Evolutionary conservation across 495 filamentous ascomycete species (phyloP), one percentile per base, ranked within the genome.

Genomic region (Hypoxylon cercidicola): DNA sequence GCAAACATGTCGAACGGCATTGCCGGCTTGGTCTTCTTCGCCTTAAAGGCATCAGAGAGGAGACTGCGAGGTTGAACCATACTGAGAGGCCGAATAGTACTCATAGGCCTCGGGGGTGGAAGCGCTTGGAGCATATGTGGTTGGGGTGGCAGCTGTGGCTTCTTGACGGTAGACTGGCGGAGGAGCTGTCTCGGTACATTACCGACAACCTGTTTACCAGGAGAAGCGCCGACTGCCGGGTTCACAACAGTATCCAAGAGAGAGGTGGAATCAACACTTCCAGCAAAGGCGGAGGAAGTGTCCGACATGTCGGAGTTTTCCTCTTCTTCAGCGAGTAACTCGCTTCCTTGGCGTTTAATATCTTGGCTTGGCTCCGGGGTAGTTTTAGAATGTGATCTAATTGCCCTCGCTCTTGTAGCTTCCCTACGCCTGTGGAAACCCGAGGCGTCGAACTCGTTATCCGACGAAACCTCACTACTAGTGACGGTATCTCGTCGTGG

Each of bases 91-190:
- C 81, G 71, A 1, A 96, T 77, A 34, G 87, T 90, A 72, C 92
- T 97, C 75, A 99, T 90, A 2, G 96, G 96, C 13, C 93, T 84
- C n/a, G 93, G 89, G 0, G 95, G 92, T 19, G 95, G 95, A 13
- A 98, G 83, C n/a, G 89, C 91, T 11, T 75, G 91, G 78, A 71
- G 90, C 73, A 62, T 85, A 4, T 88, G 84, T 2, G 89, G 81
- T 8, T 86, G 81, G n/a, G 77, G 61, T 1, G 81, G 79, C 53
- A 75, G 73, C 10, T 71, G 75, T 0, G 75, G 79, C 16, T 59
- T 78, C 30, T 78, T 75, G 19, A 83, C 74, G 9, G 82, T 83
- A 21, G 79, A 79, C 23, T 82, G 67, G 66, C 83, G 66, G 48
- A 81, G 77, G 54, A 87, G 67, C 63, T 84, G 77, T 53, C 79